Base-by-base conservation (phyloP, 2,329 filamentous ascomycete species). In the Phialophora macrospora region DNA sequence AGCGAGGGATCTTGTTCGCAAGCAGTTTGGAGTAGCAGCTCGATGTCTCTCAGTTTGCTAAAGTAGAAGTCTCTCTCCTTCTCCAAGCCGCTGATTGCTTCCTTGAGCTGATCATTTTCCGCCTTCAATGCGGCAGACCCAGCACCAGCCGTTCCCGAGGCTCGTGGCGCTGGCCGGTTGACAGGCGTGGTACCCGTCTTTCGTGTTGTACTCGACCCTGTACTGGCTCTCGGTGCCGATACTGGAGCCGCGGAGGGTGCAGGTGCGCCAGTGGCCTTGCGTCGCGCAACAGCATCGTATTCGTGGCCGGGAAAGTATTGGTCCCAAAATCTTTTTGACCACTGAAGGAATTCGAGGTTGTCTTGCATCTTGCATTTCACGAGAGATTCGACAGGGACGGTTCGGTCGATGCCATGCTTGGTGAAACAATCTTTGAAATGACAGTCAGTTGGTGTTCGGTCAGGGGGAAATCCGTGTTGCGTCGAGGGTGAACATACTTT, bases 351-450 rank as follows among this genome's bases (percentile, higher is more conserved):
- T 77, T 98, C 95, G 74, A 99, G 90, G 83, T 99, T 99, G 80
- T 99, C 95, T 85, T 99, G 95, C 94, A 99, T 99, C 84, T 97
- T 97, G 85, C 95, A 99, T 80, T 98, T 99, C 74, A 95, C 87
- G 66, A 99, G 88, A 65, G 86, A 84, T 79, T 97, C 88, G 77
- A 98, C 92, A 66, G 92, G 92, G 73, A 99, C 89, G 30, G 90
- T 90, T 77, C 93, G 93, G 74, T 98, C 93, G 82, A 99, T 86
- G 70, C 88, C 84, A 81, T 98, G 93, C 79, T 90, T 91, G 68
- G 88, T 84, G 77, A 98, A 98, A 71, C 86, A 85, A 78, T 93
- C 94, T 79, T 63, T 58, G 55, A 52, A 24, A 60, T 60, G 64
- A 20, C 22, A 28, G 62, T 26, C 41, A 46, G 44, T 51, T 8